Evolutionary conservation across 2,329 filamentous ascomycete species (phyloP).

Genomic region (Hymenoscyphus albidus): DNA sequence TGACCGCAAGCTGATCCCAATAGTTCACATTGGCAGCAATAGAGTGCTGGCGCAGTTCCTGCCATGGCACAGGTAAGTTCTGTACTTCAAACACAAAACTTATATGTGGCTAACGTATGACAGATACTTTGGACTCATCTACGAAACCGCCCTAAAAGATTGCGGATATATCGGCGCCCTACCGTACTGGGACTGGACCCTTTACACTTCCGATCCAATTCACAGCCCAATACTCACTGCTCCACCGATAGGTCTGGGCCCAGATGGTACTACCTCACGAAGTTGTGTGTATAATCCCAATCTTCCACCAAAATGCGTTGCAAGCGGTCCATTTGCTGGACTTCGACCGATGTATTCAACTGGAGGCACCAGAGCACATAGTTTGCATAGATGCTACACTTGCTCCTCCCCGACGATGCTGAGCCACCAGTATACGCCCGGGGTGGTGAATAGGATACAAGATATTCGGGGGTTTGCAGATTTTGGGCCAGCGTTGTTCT

Average conservation of each 20-base stretch:
- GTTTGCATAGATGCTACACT: constrained; percentile 7
- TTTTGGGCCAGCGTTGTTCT: constrained; percentile 2
- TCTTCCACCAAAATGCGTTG: constrained; percentile 5
- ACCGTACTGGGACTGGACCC: constrained; percentile 10
- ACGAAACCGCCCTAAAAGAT: constrained; percentile 30
- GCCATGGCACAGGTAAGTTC: constrained; percentile 38
- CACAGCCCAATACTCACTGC: constrained; percentile 4
- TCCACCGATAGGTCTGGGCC: constrained; percentile 4
- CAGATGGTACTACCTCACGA: constrained; percentile 13
- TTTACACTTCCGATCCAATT: not conserved
- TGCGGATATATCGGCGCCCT: constrained; percentile 11
- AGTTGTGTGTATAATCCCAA: constrained; percentile 3
- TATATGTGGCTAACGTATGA: not conserved
- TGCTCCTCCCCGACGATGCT: constrained; percentile 7
- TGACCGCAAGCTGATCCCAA: not conserved
- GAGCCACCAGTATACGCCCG: not conserved
- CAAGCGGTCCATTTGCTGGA: constrained; percentile 6
- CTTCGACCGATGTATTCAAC: constrained; percentile 7
- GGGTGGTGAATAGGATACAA: not conserved
- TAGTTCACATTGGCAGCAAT: constrained; percentile 5
- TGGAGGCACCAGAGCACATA: not conserved
- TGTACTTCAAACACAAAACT: constrained; percentile 2
- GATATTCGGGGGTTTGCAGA: not conserved
- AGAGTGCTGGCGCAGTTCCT: constrained; percentile 31
- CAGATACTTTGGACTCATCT: constrained; percentile 25